Base-by-base conservation (phyloP, 2,329 filamentous ascomycete species). In the Sodiomyces alkalinus region DNA sequence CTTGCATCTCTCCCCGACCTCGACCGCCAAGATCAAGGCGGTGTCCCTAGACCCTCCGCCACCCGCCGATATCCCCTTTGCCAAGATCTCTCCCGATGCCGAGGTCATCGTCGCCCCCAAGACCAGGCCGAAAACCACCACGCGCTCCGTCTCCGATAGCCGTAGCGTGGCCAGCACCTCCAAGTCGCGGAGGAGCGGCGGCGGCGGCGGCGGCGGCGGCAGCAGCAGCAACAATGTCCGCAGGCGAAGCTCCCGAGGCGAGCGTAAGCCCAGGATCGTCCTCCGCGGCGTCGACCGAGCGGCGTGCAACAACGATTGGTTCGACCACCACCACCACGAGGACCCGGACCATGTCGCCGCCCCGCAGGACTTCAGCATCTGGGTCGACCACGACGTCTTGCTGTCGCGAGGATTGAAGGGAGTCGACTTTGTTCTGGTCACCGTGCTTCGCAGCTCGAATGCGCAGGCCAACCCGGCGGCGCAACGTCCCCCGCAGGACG, bases 91-190 rank as follows among this genome's bases (percentile, higher is more conserved):
- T 0, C 80, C 86, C 1, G 85, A 96, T 47, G 87, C 87, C 14
- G 90, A 98, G 53, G 86, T 98, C 27, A 92, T 96, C 39, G 90
- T 98, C 34, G 90, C 90, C 4, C 90, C 90, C 1, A 98, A 98
- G 56, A 79, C 77, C 16, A 71, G 87, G 31, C 65, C 79, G 22
- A 85, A 81, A 48, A 57, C 65, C 19, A 60, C 72, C 4, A n/a
- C n/a, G n/a, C 69, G 75, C 31, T 65, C 56, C 33, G 69, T 62
- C n/a, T 70, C 74, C 20, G 83, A 92, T 40, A 83, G 69, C 45
- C 67, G 78, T 33, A 94, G 86, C 46, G 78, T 86, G 7, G 68
- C 76, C 1, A 83, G 80, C 42, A 78, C 77, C 3, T 82, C 82
- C 24, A 75, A 77, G 40, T 83, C 76, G 43, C 87, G 81, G 46